These are phyloP conservation scores for Talaromyces atroroseus DNA, from an alignment of 2,329 filamentous ascomycete species.

Conservation along the genomic window DNA sequence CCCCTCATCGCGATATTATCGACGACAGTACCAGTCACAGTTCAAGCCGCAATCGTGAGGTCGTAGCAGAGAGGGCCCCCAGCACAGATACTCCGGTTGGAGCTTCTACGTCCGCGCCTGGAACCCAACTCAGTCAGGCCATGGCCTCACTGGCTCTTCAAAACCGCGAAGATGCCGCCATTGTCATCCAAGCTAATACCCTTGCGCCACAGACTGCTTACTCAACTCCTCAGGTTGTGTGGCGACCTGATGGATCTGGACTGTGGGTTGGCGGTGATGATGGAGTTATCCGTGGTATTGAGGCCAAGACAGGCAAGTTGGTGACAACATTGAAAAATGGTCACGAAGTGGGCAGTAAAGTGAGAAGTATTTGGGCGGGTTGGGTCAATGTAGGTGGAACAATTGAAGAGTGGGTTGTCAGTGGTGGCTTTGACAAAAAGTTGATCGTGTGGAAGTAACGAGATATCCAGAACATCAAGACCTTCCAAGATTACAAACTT, in stretches of 20 bases:
- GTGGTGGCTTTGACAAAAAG: slow-evolving; percentile 60
- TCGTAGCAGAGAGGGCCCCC: slow-evolving; percentile 15
- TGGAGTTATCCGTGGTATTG: slow-evolving; percentile 56
- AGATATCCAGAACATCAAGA: not conserved
- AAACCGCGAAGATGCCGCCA: slow-evolving; percentile 55
- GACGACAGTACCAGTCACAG: not conserved
- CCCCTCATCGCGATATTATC: not conserved
- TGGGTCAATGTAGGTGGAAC: slow-evolving; percentile 28
- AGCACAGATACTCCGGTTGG: not conserved
- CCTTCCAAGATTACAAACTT: not conserved
- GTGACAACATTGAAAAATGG: slow-evolving; percentile 44
- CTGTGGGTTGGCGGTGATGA: slow-evolving; percentile 63
- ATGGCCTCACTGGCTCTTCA: slow-evolving; percentile 47
- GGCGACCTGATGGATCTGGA: slow-evolving; percentile 57
- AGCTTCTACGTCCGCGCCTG: not conserved
- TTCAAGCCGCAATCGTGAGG: not conserved
- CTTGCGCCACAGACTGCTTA: slow-evolving; percentile 60
- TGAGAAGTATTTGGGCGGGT: slow-evolving; percentile 55
- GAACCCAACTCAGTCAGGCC: slow-evolving; percentile 49
- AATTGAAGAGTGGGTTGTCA: slow-evolving; percentile 52
- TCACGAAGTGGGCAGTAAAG: slow-evolving; percentile 54
- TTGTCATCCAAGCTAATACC: slow-evolving; percentile 55
- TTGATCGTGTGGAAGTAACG: slow-evolving; percentile 52
- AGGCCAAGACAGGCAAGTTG: slow-evolving; percentile 54
- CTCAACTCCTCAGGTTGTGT: slow-evolving; percentile 56